Percentiles rank a stretch among this genome's conserved stretches.
These are phyloP conservation scores for Cardamine occulta DNA, from an alignment of 345 rosid genomes.

Conservation along the genomic window DNA sequence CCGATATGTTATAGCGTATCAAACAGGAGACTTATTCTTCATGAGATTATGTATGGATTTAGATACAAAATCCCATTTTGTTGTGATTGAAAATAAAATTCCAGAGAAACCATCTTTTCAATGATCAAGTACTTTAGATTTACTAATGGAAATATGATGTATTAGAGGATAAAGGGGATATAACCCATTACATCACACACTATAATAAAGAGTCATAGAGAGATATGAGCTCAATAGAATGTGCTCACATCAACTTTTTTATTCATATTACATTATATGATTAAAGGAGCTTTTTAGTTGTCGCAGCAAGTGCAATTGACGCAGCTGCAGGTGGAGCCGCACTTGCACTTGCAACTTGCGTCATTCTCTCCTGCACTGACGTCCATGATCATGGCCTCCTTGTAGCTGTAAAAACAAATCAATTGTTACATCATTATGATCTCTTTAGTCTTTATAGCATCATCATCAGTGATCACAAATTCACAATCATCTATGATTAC, in stretches of 20 bases:
- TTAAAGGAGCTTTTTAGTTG: background rate
- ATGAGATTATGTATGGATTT: conserved; percentile 9
- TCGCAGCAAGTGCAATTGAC: conserved; percentile 69
- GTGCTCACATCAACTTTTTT: conserved; percentile 23
- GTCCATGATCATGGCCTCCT: conserved; percentile 51
- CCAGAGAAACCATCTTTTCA: background rate
- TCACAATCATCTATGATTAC: conserved; percentile 38
- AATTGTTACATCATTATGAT: conserved; percentile 1
- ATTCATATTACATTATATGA: conserved; percentile 41
- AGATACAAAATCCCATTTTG: conserved; percentile 30
- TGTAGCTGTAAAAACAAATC: conserved; percentile 50
- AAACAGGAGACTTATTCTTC: conserved; percentile 18
- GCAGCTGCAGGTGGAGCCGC: conserved; percentile 77
- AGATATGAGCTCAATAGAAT: conserved; percentile 16
- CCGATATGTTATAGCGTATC: conserved; percentile 31
- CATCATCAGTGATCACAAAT: background rate
- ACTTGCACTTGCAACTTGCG: conserved; percentile 67
- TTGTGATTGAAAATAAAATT: conserved; percentile 24
- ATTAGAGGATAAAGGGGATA: conserved; percentile 20
- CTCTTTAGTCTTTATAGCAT: too few species aligned
- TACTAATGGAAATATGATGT: conserved; percentile 24
- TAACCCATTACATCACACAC: conserved; percentile 37
- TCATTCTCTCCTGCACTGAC: conserved; percentile 50
- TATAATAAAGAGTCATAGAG: conserved; percentile 27
- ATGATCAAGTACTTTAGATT: background rate